These are phyloP conservation scores for Trichoderma asperelloides DNA, from an alignment of 495 filamentous ascomycete genomes.

Conservation along the genomic window DNA sequence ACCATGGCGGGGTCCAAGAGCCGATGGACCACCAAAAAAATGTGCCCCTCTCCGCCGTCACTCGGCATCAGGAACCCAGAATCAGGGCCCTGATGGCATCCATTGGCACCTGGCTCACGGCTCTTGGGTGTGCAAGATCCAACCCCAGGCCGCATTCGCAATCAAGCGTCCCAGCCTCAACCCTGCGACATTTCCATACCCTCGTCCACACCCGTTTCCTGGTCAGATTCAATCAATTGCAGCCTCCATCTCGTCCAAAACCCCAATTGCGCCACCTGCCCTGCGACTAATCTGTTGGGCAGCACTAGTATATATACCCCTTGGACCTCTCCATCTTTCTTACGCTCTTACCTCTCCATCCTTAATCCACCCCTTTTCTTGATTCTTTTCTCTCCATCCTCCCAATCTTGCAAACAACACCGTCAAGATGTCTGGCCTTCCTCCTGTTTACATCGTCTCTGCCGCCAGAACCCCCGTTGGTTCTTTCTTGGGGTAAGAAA, in stretches of 20 bases:
- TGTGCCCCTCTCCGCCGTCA: constrained; percentile 2
- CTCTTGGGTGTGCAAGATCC: background rate
- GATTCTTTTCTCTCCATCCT: background rate
- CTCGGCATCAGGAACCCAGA: constrained; percentile 2
- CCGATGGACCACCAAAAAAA: background rate
- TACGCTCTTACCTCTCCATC: constrained; percentile 8
- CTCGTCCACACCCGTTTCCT: too few species aligned
- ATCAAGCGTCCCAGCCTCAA: background rate
- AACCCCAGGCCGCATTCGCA: background rate
- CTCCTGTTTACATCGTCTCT: constrained; percentile 92
- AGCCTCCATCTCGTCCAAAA: background rate
- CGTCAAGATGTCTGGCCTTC: constrained; percentile 50
- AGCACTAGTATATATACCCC: constrained; percentile 13
- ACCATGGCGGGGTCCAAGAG: background rate
- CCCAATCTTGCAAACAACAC: background rate
- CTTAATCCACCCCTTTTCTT: constrained; percentile 10
- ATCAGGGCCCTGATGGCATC: background rate
- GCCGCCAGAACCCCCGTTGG: constrained; percentile 84
- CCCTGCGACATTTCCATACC: background rate
- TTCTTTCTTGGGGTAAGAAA: constrained; percentile 76
- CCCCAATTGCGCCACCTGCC: constrained; percentile 11
- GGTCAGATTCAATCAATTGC: background rate
- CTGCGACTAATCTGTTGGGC: constrained; percentile 9
- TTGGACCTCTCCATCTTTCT: constrained; percentile 11
- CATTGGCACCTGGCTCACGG: background rate